Conservation (phyloP, 768 basidiomycete genomes). For the Pleurotus djamor region DNA sequence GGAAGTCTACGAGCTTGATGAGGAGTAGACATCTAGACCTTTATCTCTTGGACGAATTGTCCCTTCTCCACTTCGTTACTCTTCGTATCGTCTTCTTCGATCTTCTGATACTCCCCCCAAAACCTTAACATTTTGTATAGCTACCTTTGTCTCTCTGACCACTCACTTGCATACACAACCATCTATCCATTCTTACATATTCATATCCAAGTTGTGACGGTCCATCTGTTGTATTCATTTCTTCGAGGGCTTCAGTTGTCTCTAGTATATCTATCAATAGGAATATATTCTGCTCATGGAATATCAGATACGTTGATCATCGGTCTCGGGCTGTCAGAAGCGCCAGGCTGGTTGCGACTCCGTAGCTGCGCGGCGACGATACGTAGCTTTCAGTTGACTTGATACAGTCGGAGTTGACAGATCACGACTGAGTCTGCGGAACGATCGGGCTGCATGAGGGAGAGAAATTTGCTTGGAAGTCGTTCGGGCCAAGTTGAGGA, state of each 20-base stretch:
- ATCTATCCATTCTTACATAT: not conserved
- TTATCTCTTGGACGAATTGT: constrained; percentile 41
- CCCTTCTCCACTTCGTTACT: not conserved
- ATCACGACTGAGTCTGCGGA: not conserved
- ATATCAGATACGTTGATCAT: not conserved
- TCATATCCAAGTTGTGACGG: not conserved
- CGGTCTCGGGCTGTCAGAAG: not conserved
- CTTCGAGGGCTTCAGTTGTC: not conserved
- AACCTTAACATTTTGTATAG: not conserved
- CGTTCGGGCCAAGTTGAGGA: not conserved
- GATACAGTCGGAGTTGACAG: constrained; percentile 2
- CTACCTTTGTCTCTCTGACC: not conserved
- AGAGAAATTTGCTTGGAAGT: not conserved
- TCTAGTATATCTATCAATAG: not conserved
- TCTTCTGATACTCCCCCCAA: not conserved
- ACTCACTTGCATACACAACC: not conserved
- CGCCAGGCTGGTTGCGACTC: constrained; percentile 2
- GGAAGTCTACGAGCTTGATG: constrained; percentile 28
- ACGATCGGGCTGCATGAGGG: not conserved
- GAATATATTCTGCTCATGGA: not conserved
- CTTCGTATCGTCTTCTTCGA: not conserved
- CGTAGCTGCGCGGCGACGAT: not conserved
- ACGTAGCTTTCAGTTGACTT: not conserved
- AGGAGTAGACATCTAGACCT: too few species aligned
- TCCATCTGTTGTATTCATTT: not conserved